Base-by-base conservation (phyloP, 441 rosid species). In the Metrosideros polymorpha region DNA sequence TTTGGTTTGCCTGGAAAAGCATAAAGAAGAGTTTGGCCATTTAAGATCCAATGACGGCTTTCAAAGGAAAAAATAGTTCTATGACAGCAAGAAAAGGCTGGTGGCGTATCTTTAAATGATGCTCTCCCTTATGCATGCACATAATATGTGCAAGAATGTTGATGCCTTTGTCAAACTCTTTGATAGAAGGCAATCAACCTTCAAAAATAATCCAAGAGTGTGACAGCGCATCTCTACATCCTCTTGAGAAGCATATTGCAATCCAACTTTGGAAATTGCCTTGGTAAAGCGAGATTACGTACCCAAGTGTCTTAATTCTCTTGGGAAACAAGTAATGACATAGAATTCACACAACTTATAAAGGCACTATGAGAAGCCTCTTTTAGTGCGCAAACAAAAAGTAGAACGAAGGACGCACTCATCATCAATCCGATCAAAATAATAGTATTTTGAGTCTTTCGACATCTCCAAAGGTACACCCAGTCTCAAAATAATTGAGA, bases 1-100 rank as follows among this genome's bases (percentile, higher is more conserved):
- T 88, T 95, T 98, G 85, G 99, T 98, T 93, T 96, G 98, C 95
- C 99, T 98, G 77, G 5, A 88, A 14, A 39, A 75, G 49, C 47
- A 75, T 12, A 75, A 42, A 42, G 15, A 24, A 75, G 49, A 71
- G 49, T 1, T 75, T 42, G 29, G 18, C 29, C 82, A 75, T 75
- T 24, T 75, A 75, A 24, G 82, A 75, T 42, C 47, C 82, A 75
- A 24, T 24, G 10, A 39, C 9, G 8, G 47, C 5, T 71, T 71
- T 86, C 88, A 89, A 85, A 88, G 55, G 87, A 89, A 84, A 61
- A 43, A 66, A 53, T 27, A 43, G 76, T 39, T 43, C 55, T 27
- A n/a, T 55, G 85, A 85, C 18, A 22, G 57, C 71, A 83, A 61
- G 85, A 59, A 85, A 89, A 87, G 63, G 84, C 15, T 47, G 50